Conservation (phyloP, 2,329 filamentous ascomycete species). For the Alternaria brassicae region DNA sequence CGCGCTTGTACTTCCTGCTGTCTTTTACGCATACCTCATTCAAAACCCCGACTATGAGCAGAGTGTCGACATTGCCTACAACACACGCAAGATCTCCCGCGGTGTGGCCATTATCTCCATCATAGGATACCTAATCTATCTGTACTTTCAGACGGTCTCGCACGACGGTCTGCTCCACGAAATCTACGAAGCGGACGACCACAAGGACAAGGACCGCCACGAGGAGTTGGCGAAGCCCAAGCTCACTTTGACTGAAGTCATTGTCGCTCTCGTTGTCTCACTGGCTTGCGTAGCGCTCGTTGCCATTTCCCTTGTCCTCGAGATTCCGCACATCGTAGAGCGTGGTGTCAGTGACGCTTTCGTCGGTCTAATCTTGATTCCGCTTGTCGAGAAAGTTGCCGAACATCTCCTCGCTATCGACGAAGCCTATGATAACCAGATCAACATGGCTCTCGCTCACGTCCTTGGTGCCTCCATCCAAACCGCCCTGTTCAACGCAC, state of each 20-base stretch:
- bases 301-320: conserved; percentile 73
- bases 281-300: conserved; percentile 75
- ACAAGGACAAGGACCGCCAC: conserved; percentile 68
- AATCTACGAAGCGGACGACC: conserved; percentile 74
- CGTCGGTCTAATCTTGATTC: conserved; percentile 76
- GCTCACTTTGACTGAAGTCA: conserved; percentile 76
- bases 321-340: conserved; percentile 70
- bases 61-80: conserved; percentile 58
- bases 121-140: conserved; percentile 65
- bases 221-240: conserved; percentile 69
- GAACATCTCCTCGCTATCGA: conserved; percentile 86
- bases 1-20: conserved; percentile 57
- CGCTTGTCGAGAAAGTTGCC: conserved; percentile 81
- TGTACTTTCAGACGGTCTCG: conserved; percentile 77
- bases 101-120: conserved; percentile 74
- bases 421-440: conserved; percentile 82
- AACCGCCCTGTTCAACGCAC: conserved; percentile 86
- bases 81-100: conserved; percentile 71
- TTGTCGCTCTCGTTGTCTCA: conserved; percentile 69
- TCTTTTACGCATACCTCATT: conserved; percentile 60
- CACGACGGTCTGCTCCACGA: conserved; percentile 80
- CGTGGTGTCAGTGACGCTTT: conserved; percentile 60
- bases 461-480: conserved; percentile 88
- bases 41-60: conserved; percentile 40
- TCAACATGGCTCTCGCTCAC: conserved; percentile 86